phyloP scores from a whole-genome alignment of 345 rosid species.

The Lenwebbia sp. region DNA sequence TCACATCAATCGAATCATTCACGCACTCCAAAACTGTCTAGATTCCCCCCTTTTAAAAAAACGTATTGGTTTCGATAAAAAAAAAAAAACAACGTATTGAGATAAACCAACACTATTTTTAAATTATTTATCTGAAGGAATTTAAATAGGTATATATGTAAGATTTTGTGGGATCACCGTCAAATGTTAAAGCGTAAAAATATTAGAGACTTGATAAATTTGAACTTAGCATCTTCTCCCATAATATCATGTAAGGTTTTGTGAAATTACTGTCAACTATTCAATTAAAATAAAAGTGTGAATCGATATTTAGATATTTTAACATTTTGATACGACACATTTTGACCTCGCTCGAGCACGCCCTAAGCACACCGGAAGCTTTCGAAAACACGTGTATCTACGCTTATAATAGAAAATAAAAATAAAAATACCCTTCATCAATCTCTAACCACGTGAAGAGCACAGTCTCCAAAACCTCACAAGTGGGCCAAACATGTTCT shows the following conservation, averaged over 20 bases:
- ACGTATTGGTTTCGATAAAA: too few relatives aligned
- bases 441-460: not conserved
- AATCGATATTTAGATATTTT: not conserved
- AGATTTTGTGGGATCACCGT: rapidly evolving
- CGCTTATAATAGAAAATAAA: not conserved
- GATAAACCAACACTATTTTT: not conserved
- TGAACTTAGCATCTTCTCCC: too few relatives aligned
- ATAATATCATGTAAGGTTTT: not conserved
- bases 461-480: not conserved
- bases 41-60: not conserved
- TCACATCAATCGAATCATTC: not conserved
- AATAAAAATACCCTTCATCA: not conserved
- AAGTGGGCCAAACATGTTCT: not conserved
- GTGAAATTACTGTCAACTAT: rapidly evolving
- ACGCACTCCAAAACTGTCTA: not conserved
- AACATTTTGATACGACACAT: not conserved
- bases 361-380: not conserved
- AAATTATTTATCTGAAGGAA: not conserved
- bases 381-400: not conserved
- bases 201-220: too few relatives aligned
- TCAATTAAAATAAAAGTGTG: rapidly evolving
- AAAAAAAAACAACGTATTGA: too few relatives aligned
- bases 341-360: not conserved
- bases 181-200: too few relatives aligned
- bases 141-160: not conserved